Base-by-base conservation (phyloP, 2,329 filamentous ascomycete species). In the Sporothrix phasma region DNA sequence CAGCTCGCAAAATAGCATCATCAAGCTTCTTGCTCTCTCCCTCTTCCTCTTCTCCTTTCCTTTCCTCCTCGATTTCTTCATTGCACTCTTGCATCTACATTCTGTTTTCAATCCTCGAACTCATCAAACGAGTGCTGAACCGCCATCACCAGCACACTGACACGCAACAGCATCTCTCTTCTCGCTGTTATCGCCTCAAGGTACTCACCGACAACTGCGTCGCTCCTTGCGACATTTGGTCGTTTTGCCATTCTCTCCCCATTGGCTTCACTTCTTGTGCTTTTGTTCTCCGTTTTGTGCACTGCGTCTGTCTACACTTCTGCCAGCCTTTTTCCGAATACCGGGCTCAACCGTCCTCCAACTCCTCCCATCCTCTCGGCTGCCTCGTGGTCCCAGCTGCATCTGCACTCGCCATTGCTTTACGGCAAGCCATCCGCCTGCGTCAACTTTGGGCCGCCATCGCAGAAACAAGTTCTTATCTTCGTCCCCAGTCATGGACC, bases 11-110 rank as follows among this genome's bases (percentile, higher is more conserved):
- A 56, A n/a, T 37, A 39, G n/a, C 54, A 56, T 65, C 66, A 49
- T 43, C 47, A 60, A 64, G 63, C 62, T 65, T 61, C 51, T 22
- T 53, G 8, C 41, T 49, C 51, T 63, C 61, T 19, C 26, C 24
- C 26, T 46, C 29, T 10, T 46, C 59, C 26, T 39, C 53, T 26
- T 62, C 58, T 54, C 41, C 43, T 56, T 49, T 61, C 15, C 45
- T 58, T 22, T 59, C 39, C 47, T 41, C 19, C 29, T 53, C 61
- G 41, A 47, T 47, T 56, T n/a, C n/a, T 46, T 19, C n/a, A 37
- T 56, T 43, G 43, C 49, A 41, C 49, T 31, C 24, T 8, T 63
- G 51, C 29, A 34, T 24, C 51, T 58, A 43, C 56, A 47, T 26
- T 47, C 24, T 58, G 17, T 19, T 45, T 41, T 34, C 51, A 15